A percentile compares a stretch with the other conserved stretches of the same genome.
Conservation (phyloP, 2,329 filamentous ascomycete genomes). For the Fusarium liriodendri region DNA sequence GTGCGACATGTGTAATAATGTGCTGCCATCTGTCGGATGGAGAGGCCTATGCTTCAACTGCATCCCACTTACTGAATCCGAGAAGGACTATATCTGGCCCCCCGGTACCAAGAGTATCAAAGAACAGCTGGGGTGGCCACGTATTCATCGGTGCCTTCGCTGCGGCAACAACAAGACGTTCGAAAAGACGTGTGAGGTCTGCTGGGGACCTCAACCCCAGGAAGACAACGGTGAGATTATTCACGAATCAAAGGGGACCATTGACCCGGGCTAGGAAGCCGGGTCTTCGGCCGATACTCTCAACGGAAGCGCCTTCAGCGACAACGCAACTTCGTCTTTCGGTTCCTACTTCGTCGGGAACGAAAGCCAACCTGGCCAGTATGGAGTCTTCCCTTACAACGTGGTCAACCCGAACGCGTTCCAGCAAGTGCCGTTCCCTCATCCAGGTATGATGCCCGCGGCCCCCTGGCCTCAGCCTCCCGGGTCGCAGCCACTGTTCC, state of each 20-base stretch:
- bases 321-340: too few relatives aligned
- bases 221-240: rapidly evolving
- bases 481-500: too few relatives aligned
- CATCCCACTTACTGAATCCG: neutral
- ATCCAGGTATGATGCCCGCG: too few relatives aligned
- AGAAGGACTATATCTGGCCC: neutral
- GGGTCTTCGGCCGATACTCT: neutral
- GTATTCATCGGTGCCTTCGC: neutral
- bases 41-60: neutral
- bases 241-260: neutral
- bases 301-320: neutral
- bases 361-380: too few relatives aligned
- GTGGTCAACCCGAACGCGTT: too few relatives aligned
- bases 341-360: too few relatives aligned
- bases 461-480: too few relatives aligned
- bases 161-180: neutral
- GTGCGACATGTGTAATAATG: neutral
- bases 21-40: neutral
- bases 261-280: neutral
- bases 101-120: neutral
- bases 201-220: neutral
- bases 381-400: too few relatives aligned
- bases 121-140: neutral
- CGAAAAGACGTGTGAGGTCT: neutral
- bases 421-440: too few relatives aligned